Conservation (phyloP, 192 early-diverging fungal species). For the Obelidium mucronatum region DNA sequence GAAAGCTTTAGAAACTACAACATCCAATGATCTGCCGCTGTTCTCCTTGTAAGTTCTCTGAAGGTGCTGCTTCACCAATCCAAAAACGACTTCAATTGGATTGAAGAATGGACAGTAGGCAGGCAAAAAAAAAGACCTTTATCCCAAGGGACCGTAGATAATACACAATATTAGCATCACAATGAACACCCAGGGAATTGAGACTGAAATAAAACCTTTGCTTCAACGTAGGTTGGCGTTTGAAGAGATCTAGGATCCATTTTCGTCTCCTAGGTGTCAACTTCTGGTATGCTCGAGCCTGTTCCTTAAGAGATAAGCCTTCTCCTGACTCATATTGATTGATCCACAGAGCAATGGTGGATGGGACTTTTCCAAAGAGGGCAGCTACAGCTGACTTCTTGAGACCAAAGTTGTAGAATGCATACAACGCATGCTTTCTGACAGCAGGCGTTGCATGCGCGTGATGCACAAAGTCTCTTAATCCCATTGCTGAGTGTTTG, state of each 20-base stretch:
- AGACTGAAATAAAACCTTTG: not conserved
- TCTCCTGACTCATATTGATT: not conserved
- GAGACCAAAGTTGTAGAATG: not conserved
- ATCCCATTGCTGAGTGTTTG: no score
- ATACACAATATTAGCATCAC: no score
- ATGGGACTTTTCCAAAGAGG: not conserved
- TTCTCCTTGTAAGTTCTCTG: no score
- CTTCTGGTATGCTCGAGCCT: not conserved
- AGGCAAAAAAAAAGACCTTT: no score
- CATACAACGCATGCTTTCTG: not conserved
- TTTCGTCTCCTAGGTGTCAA: not conserved
- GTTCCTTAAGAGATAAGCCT: not conserved
- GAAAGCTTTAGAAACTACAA: no score
- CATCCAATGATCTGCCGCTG: no score
- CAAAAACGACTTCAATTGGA: no score
- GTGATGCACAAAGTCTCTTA: not conserved
- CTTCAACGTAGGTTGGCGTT: not conserved
- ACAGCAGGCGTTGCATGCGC: not conserved
- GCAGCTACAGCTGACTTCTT: not conserved
- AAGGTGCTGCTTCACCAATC: no score
- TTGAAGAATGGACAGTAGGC: no score
- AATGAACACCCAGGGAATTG: not conserved
- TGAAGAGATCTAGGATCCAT: not conserved
- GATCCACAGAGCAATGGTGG: not conserved
- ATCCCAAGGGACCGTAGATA: no score